Evolutionary conservation across 257 asterid genomes (phyloP), one percentile per base, ranked within the genome.

Genomic region (Solanum chaucha): DNA sequence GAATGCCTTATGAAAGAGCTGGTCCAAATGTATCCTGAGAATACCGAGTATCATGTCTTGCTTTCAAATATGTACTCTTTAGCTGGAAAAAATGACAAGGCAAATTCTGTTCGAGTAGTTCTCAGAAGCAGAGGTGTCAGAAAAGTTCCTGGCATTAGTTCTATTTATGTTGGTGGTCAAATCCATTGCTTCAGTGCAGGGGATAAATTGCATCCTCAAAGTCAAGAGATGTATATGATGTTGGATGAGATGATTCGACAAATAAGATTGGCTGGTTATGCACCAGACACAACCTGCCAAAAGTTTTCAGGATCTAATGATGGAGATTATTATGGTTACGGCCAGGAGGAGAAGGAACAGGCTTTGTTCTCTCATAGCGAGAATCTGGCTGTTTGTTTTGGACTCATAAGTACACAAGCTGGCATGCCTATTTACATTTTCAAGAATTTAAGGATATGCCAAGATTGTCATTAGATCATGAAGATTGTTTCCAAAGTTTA

Each of bases 1-100:
- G 94, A 91, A 67, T 88, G 91, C 68, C 87, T 95, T 1, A 88
- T 92, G 75, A 89, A 72, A 44, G 93, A 92, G 51, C 92, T 96
- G 85, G 84, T 78, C 88, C 95, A 81, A 70, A 14, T 92, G 85
- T 89, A 92, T 73, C 99, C 99, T 28, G 36, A 90, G 17, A 96
- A 93, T 90, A 91, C 94, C 0, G 97, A 96, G 28, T 94, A 95
- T 83, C 98, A 96, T 61, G 87, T 96, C 35, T 88, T 96, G 93
- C 93, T 96, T 40, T 92, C 98, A 1, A 96, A 95, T 89, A 89
- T 94, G 93, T 96, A 92, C 87, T 90, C 91, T 55, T 78, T 87
- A 22, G 93, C 92, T 19, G 97, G 98, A 4, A 91, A 90, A 86
- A 80, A 48, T 4, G 94, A 90, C 30, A 87, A 88, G 86, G 97